These are phyloP conservation scores for Furcasterigmium sp. DNA, from an alignment of 2,329 filamentous ascomycete genomes.

Conservation along the genomic window DNA sequence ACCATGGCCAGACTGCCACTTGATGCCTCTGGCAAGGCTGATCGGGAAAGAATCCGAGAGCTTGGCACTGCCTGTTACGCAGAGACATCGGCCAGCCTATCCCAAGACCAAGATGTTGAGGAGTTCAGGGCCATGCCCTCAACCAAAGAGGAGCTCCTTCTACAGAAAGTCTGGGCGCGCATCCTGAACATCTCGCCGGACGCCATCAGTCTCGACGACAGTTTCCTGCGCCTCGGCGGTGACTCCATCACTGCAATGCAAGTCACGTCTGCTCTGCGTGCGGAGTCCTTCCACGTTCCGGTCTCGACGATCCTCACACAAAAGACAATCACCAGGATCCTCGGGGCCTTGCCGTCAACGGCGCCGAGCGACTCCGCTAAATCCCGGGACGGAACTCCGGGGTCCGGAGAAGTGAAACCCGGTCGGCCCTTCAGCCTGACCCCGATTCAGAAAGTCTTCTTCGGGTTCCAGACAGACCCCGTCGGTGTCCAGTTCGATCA, in stretches of 20 bases:
- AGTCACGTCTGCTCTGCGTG: background rate
- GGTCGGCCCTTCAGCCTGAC: background rate
- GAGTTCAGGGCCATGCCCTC: too few species aligned
- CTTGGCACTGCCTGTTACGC: constrained; percentile 1
- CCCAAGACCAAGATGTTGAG: background rate
- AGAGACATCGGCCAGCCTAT: constrained; percentile 2
- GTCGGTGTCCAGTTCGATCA: constrained; percentile 3
- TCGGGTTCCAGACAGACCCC: constrained; percentile 5
- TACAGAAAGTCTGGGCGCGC: too few species aligned
- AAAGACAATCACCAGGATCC: constrained; percentile 7
- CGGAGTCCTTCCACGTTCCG: background rate
- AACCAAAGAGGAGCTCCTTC: too few species aligned
- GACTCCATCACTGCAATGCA: constrained; percentile 8
- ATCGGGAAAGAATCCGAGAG: constrained; percentile 10
- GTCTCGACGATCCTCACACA: constrained; percentile 5
- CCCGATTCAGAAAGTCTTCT: constrained; percentile 5
- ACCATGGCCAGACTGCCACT: constrained; percentile 14
- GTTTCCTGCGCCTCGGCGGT: constrained; percentile 3
- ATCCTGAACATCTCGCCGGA: constrained; percentile 1
- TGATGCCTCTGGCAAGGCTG: constrained; percentile 14
- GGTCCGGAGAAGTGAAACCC: too few species aligned
- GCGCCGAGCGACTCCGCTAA: too few species aligned
- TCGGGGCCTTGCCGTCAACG: background rate
- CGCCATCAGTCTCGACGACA: constrained; percentile 1
- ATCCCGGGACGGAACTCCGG: too few species aligned